A percentile compares a stretch with the other conserved stretches of the same genome.
Evolutionary conservation across 2,329 filamentous ascomycete species (phyloP).

Genomic region (Claviceps cyperi): DNA sequence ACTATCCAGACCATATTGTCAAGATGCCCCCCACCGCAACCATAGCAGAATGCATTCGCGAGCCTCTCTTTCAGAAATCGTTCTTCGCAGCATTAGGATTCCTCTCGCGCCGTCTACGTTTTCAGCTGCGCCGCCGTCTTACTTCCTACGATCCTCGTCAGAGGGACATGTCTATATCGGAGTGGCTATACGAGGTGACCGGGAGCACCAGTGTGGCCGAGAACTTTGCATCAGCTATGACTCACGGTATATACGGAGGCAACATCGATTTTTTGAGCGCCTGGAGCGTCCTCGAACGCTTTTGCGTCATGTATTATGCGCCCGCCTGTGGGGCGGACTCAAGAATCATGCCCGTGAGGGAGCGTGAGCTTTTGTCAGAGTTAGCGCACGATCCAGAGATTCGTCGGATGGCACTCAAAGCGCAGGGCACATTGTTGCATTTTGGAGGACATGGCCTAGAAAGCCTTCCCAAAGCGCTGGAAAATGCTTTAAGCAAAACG

Average conservation of each 20-base stretch:
- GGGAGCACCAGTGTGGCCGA: slow-evolving; percentile 35
- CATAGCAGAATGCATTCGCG: slow-evolving; percentile 14
- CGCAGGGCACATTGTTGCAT: slow-evolving; percentile 19
- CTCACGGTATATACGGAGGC: slow-evolving; percentile 88
- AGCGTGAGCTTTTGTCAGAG: slow-evolving; percentile 15
- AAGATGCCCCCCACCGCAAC: slow-evolving; percentile 16
- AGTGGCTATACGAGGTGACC: slow-evolving; percentile 21
- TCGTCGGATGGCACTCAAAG: slow-evolving; percentile 16
- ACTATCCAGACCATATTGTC: slow-evolving; percentile 63
- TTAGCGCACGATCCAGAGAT: slow-evolving; percentile 16
- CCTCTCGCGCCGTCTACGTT: slow-evolving; percentile 10
- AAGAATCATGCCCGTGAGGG: slow-evolving; percentile 23
- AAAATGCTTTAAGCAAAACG: slow-evolving; percentile 31
- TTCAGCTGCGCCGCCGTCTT: slow-evolving; percentile 5
- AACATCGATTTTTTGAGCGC: slow-evolving; percentile 71
- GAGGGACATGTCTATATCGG: slow-evolving; percentile 21
- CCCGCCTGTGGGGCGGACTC: slow-evolving; percentile 20
- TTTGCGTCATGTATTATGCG: slow-evolving; percentile 19
- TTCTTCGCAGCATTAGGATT: slow-evolving; percentile 15
- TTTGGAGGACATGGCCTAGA: slow-evolving; percentile 44
- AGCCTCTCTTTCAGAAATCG: slow-evolving; percentile 20
- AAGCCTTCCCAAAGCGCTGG: slow-evolving; percentile 42
- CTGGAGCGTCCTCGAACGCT: slow-evolving; percentile 34
- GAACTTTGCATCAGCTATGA: slow-evolving; percentile 58
- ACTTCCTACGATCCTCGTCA: slow-evolving; percentile 2